Conservation (phyloP, 202 grass and related monocot genomes). For the Dendrocalamus latiflorus region DNA sequence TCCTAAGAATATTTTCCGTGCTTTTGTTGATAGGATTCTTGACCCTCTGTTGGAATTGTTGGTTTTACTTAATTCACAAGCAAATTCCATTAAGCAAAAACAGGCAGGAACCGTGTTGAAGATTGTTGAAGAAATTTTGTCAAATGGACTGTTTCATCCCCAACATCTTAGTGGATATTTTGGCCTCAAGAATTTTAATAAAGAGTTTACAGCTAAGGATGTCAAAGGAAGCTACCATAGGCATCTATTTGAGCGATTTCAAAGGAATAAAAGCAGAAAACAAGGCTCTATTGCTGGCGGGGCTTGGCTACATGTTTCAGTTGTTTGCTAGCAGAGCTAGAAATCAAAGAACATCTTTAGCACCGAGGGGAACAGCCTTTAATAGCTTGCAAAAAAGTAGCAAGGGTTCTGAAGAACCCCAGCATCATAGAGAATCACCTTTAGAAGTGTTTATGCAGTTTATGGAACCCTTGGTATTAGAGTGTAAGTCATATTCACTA, state of each 20-base stretch:
- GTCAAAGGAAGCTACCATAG: conserved; percentile 86
- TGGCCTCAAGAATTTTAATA: conserved; percentile 53
- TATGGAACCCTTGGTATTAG: conserved; percentile 74
- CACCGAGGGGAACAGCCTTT: conserved; percentile 13
- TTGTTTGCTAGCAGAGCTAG: conserved; percentile 60
- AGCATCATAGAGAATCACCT: conserved; percentile 51
- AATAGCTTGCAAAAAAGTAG: conserved; percentile 30
- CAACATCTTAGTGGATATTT: too few relatives aligned
- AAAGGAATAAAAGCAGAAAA: conserved; percentile 74
- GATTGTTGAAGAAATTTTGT: too few relatives aligned
- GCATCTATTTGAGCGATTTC: conserved; percentile 76
- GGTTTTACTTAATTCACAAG: too few relatives aligned
- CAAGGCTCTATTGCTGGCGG: conserved; percentile 72
- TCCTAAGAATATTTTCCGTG: too few relatives aligned
- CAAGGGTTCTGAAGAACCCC: conserved; percentile 55
- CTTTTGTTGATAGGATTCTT: too few relatives aligned
- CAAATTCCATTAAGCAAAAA: too few relatives aligned
- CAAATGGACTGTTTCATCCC: too few relatives aligned
- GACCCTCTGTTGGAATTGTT: too few relatives aligned
- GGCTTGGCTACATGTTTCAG: conserved; percentile 80
- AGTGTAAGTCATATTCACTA: conserved; percentile 60
- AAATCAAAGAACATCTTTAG: conserved; percentile 41
- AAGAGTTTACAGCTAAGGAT: conserved; percentile 36
- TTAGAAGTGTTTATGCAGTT: conserved; percentile 88
- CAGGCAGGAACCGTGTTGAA: too few relatives aligned